phyloP scores from a whole-genome alignment of 2,329 filamentous ascomycete species.

The Pestalotiopsis sp. region DNA sequence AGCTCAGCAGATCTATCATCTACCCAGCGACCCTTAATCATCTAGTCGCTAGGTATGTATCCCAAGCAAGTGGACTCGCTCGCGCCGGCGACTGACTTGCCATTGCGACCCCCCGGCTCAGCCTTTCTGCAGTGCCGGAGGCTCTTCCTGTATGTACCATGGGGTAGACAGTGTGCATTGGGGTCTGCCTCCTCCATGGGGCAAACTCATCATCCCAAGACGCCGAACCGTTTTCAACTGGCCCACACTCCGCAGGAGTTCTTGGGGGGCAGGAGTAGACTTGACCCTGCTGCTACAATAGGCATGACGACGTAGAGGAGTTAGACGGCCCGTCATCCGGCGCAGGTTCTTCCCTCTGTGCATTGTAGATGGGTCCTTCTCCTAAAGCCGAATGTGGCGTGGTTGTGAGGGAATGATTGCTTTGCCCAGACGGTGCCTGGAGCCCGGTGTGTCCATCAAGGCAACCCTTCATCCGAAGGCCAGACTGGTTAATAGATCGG shows the following conservation, averaged over 20 bases:
- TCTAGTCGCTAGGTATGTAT: not conserved
- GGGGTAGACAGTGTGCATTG: not conserved
- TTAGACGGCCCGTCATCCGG: constrained; percentile 16
- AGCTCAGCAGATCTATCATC: constrained; percentile 1
- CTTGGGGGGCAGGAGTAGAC: not conserved
- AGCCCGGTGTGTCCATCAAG: not conserved
- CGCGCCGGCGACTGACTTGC: not conserved
- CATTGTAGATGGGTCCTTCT: not conserved
- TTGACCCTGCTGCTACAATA: not conserved
- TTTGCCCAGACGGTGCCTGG: not conserved
- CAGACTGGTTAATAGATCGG: not conserved
- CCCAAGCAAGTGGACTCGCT: constrained; percentile 5
- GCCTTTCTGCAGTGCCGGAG: constrained; percentile 1
- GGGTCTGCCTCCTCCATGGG: not conserved
- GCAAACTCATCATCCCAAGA: constrained; percentile 9
- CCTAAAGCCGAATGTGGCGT: not conserved
- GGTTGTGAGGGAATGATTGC: constrained; percentile 1
- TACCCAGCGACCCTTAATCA: constrained; percentile 15
- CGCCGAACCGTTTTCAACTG: not conserved
- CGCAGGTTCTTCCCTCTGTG: not conserved
- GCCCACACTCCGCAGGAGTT: not conserved
- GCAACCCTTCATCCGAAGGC: not conserved
- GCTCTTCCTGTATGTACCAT: constrained; percentile 2
- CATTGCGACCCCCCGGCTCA: not conserved
- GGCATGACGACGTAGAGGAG: constrained; percentile 5